These are phyloP conservation scores for Cyberlindnera maclurae DNA, from an alignment of 805 yeast genomes.

Conservation along the genomic window DNA sequence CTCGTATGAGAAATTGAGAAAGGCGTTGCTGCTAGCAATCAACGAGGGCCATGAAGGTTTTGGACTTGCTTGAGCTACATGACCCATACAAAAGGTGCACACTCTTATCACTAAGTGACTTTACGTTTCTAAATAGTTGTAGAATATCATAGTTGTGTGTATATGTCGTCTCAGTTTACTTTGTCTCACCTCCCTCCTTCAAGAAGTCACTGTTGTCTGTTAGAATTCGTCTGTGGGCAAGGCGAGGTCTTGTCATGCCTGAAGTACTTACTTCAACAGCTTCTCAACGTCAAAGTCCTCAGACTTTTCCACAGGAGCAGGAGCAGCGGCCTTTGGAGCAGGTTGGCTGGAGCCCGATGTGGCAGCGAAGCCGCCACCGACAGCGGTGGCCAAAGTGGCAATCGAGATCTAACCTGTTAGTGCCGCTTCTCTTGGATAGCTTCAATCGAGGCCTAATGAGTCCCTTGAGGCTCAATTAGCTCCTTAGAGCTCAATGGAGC, in stretches of 20 bases:
- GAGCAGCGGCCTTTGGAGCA: slow-evolving; percentile 15
- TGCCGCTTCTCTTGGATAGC: neutral
- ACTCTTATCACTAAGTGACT: neutral
- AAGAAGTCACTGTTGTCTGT: slow-evolving; percentile 23
- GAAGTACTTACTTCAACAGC: slow-evolving; percentile 19
- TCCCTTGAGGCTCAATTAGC: neutral
- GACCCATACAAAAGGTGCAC: neutral
- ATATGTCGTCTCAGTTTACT: slow-evolving; percentile 1
- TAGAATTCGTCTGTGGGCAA: neutral
- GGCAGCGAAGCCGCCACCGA: slow-evolving; percentile 25
- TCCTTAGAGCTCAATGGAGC: neutral
- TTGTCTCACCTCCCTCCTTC: slow-evolving; percentile 22
- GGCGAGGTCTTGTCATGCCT: neutral
- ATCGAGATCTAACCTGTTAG: slow-evolving; percentile 23
- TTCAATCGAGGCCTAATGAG: no score
- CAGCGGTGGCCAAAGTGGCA: slow-evolving; percentile 27
- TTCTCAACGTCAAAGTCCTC: slow-evolving; percentile 29
- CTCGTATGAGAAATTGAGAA: slow-evolving; percentile 77
- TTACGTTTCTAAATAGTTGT: neutral
- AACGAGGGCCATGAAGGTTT: slow-evolving; percentile 96
- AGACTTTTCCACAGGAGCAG: slow-evolving; percentile 20
- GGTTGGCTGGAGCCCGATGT: slow-evolving; percentile 16
- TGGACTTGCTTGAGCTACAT: slow-evolving; percentile 69
- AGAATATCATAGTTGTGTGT: neutral
- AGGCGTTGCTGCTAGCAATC: slow-evolving; percentile 73